Evolutionary conservation across 1,139 yeast genomes (phyloP).

Genomic region (Magnusiomyces sp.): DNA sequence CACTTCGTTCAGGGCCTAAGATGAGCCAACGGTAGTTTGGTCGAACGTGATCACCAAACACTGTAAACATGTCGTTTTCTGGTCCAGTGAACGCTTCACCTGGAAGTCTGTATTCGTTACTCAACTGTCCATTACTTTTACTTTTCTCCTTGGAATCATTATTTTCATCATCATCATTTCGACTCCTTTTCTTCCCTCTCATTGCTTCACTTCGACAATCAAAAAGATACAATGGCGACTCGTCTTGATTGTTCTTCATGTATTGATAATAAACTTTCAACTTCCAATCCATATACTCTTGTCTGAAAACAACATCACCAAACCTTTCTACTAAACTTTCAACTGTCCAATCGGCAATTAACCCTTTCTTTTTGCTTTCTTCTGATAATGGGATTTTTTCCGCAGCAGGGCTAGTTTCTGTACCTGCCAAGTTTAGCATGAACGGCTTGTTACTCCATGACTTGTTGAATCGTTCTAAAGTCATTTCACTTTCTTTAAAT

Average conservation of each 20-base stretch:
- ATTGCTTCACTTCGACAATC: slow-evolving; percentile 69
- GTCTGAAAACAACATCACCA: slow-evolving; percentile 59
- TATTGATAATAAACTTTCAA: slow-evolving; percentile 54
- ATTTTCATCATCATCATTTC: too few relatives aligned
- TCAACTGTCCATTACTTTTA: slow-evolving; percentile 28
- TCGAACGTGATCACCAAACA: slow-evolving; percentile 40
- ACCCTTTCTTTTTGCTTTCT: slow-evolving; percentile 6
- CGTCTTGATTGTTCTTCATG: slow-evolving; percentile 56
- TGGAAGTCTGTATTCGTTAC: slow-evolving; percentile 50
- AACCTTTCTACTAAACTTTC: slow-evolving; percentile 43
- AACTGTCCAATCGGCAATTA: slow-evolving; percentile 53
- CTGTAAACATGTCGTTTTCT: slow-evolving; percentile 29
- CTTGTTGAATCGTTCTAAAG: slow-evolving; percentile 39
- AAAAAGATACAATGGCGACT: slow-evolving; percentile 74
- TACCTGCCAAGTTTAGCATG: slow-evolving; percentile 39
- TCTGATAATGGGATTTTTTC: too few relatives aligned
- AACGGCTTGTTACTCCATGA: slow-evolving; percentile 54
- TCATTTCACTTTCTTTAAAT: slow-evolving; percentile 30
- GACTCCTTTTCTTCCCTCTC: slow-evolving; percentile 24
- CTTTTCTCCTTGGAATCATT: not conserved
- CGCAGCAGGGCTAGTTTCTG: too few relatives aligned
- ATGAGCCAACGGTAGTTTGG: slow-evolving; percentile 92
- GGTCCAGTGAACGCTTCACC: slow-evolving; percentile 36
- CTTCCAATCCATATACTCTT: slow-evolving; percentile 80
- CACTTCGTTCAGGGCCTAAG: slow-evolving; percentile 71